Evolutionary conservation across 352 stramenopile genomes (phyloP).

Genomic region (Pythium sukuiense): DNA sequence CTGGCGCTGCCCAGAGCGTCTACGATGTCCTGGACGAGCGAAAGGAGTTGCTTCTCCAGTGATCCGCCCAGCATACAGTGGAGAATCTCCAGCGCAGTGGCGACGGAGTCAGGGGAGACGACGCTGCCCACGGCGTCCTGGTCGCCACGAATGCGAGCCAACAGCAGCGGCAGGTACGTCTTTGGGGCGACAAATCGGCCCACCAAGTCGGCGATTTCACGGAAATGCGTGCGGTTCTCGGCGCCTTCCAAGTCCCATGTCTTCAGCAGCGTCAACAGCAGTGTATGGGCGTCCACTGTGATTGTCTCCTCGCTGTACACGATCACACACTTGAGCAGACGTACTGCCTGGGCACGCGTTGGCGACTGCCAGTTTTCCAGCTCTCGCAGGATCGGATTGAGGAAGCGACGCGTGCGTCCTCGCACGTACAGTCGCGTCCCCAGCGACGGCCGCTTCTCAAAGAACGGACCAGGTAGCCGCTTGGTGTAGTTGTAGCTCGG

Average conservation of each 20-base stretch:
- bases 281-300: conserved; percentile 83
- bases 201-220: conserved; percentile 52
- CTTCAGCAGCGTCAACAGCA: conserved; percentile 71
- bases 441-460: conserved; percentile 70
- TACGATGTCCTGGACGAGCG: conserved; percentile 57
- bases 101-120: conserved; percentile 28
- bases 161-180: conserved; percentile 68
- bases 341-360: conserved; percentile 80
- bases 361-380: conserved; percentile 90
- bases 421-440: conserved; percentile 92
- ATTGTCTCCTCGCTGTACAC: conserved; percentile 94
- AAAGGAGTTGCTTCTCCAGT: conserved; percentile 53
- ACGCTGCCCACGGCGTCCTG: conserved; percentile 35
- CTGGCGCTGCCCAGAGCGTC: conserved; percentile 38
- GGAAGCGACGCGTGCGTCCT: conserved; percentile 86
- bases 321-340: conserved; percentile 88
- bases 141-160: conserved; percentile 61
- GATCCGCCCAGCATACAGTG: conserved; percentile 52
- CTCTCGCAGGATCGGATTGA: conserved; percentile 88
- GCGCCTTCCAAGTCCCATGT: conserved; percentile 38
- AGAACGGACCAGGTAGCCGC: conserved; percentile 82
- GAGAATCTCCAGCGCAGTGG: conserved; percentile 50
- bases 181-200: conserved; percentile 61
- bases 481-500: conserved; percentile 84
- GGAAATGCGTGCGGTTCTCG: conserved; percentile 3